Conservation (phyloP, 2,329 filamentous ascomycete species). For the Pseudophaeomoniella oleicola region DNA sequence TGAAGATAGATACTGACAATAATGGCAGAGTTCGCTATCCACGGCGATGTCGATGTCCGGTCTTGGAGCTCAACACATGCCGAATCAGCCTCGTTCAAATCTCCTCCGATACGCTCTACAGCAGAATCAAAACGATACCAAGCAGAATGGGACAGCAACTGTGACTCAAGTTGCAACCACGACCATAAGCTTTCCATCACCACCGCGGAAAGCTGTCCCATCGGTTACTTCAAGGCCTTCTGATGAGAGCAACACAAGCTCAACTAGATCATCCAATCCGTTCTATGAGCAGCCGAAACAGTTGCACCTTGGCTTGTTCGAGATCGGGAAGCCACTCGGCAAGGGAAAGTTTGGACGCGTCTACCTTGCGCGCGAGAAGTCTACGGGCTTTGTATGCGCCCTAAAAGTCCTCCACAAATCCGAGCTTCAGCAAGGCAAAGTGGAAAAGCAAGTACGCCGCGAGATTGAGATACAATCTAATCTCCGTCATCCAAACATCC, state of each 20-base stretch:
- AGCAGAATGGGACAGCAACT: slow-evolving; percentile 45
- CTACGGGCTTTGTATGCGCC: slow-evolving; percentile 68
- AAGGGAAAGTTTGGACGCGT: slow-evolving; percentile 83
- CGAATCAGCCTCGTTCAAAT: slow-evolving; percentile 54
- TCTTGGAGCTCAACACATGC: slow-evolving; percentile 23
- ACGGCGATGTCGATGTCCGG: slow-evolving; percentile 33
- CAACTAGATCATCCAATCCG: slow-evolving; percentile 16
- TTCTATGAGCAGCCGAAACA: slow-evolving; percentile 45
- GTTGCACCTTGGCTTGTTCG: slow-evolving; percentile 87
- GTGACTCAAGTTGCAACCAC: slow-evolving; percentile 27
- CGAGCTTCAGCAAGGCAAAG: slow-evolving; percentile 63
- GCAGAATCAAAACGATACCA: slow-evolving; percentile 49
- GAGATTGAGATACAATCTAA: slow-evolving; percentile 87
- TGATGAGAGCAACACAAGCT: slow-evolving; percentile 32
- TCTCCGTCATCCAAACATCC: slow-evolving; percentile 70
- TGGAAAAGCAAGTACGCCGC: slow-evolving; percentile 75
- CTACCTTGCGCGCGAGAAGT: slow-evolving; percentile 68
- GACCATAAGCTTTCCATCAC: slow-evolving; percentile 31
- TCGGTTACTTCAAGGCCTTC: slow-evolving; percentile 21
- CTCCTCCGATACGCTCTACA: slow-evolving; percentile 78
- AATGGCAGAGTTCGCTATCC: slow-evolving; percentile 31
- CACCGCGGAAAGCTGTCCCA: slow-evolving; percentile 36
- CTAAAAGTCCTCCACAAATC: slow-evolving; percentile 78
- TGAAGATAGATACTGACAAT: too few species aligned
- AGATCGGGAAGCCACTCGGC: slow-evolving; percentile 72